These are phyloP conservation scores for Trichoderma sp. DNA, from an alignment of 2,329 filamentous ascomycete genomes.

Conservation along the genomic window DNA sequence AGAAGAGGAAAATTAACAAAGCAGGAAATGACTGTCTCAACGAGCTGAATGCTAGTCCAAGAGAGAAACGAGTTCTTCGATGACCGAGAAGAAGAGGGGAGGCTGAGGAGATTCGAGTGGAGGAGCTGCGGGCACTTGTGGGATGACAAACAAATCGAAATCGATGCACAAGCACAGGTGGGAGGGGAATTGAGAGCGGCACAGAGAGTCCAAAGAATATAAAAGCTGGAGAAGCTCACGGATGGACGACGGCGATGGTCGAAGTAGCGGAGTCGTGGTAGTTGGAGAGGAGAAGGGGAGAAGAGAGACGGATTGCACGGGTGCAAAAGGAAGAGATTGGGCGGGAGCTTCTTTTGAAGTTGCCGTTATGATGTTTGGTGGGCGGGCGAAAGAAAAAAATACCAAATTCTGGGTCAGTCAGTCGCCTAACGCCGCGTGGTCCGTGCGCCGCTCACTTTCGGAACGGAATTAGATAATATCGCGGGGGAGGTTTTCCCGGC, in stretches of 20 bases:
- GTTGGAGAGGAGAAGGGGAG: conserved; percentile 26
- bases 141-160: conserved; percentile 29
- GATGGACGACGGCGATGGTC: conserved; percentile 2
- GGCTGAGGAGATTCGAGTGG: conserved; percentile 25
- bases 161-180: conserved; percentile 18
- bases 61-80: conserved; percentile 30
- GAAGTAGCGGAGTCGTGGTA: background rate
- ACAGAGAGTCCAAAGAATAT: conserved; percentile 10
- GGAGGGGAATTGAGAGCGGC: conserved; percentile 25
- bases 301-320: conserved; percentile 26
- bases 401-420: conserved; percentile 27
- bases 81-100: conserved; percentile 25
- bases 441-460: conserved; percentile 26
- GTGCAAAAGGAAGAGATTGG: conserved; percentile 15
- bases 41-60: conserved; percentile 27
- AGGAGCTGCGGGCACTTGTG: conserved; percentile 30
- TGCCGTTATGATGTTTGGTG: conserved; percentile 28
- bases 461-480: conserved; percentile 28
- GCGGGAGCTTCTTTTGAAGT: conserved; percentile 28
- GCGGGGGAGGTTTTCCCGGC: conserved; percentile 22
- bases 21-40: conserved; percentile 21
- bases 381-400: conserved; percentile 30
- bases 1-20: conserved; percentile 11
- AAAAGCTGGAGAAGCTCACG: conserved; percentile 22
- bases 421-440: conserved; percentile 27